phyloP scores from a whole-genome alignment of 306 rosid species.

The Malus sylvestris region DNA sequence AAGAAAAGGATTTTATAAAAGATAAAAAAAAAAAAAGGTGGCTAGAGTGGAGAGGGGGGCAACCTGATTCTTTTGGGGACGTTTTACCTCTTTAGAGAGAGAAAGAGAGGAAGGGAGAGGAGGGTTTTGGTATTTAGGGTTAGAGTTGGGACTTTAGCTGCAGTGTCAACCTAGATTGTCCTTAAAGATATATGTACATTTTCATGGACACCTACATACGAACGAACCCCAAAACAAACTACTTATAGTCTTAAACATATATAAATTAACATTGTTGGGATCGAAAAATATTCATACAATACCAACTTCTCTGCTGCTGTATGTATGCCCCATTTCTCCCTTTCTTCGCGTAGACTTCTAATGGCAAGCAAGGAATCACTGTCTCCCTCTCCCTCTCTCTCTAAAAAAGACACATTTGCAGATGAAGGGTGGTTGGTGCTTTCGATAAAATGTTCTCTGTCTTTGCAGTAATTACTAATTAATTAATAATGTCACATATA shows the following conservation, averaged over 20 bases:
- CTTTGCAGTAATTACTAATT: background rate
- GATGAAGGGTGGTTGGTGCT: background rate
- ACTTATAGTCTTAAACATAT: background rate
- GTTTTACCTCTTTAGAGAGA: conserved; percentile 55
- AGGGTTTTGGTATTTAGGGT: background rate
- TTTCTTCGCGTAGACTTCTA: conserved; percentile 44
- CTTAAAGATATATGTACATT: conserved; percentile 42
- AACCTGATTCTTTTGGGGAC: conserved; percentile 40
- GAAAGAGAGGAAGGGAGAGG: conserved; percentile 11
- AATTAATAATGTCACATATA: background rate
- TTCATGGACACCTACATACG: conserved; percentile 33
- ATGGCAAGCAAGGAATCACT: conserved; percentile 33
- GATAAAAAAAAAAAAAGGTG: conserved; percentile 3
- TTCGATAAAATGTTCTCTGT: background rate
- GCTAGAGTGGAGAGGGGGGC: conserved; percentile 78
- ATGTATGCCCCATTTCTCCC: conserved; percentile 14
- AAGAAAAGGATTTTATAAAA: background rate
- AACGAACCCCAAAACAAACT: conserved; percentile 34
- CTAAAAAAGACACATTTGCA: background rate
- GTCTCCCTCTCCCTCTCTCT: background rate
- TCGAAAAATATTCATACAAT: background rate
- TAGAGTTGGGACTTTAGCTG: conserved; percentile 38
- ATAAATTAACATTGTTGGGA: background rate
- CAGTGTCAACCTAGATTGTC: conserved; percentile 65
- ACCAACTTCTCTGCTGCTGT: conserved; percentile 21